Evolutionary conservation across 805 yeast genomes (phyloP).

Genomic region (Nakazawaea holstii): DNA sequence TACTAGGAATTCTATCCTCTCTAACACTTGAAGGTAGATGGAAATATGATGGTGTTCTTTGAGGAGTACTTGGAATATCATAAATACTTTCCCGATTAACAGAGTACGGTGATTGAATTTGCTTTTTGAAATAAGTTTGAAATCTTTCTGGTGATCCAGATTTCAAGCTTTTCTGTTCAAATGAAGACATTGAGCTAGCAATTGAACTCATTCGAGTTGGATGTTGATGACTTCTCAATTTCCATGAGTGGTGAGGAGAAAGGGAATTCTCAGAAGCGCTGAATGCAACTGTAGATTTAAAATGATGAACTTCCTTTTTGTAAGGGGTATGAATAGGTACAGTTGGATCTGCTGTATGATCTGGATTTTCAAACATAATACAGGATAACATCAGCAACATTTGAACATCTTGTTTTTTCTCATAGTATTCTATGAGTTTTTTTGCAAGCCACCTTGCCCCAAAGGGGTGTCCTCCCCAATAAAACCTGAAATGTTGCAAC

Average conservation of each 20-base stretch:
- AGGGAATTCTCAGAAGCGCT: not conserved
- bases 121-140: conserved; percentile 18
- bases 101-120: conserved; percentile 12
- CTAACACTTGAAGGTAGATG: not conserved
- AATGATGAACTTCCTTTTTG: not conserved
- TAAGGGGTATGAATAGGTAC: conserved; percentile 46
- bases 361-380: conserved; percentile 45
- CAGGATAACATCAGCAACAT: conserved; percentile 90
- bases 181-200: conserved; percentile 14
- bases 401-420: conserved; percentile 61
- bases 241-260: not conserved
- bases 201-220: conserved; percentile 11
- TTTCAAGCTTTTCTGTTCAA: conserved; percentile 15
- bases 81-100: conserved; percentile 17
- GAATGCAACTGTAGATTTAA: not conserved
- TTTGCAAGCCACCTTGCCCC: conserved; percentile 65
- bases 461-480: conserved; percentile 81
- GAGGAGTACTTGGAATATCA: not conserved
- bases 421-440: conserved; percentile 60
- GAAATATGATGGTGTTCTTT: conserved; percentile 1
- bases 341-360: conserved; percentile 20
- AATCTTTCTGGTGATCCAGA: conserved; percentile 25
- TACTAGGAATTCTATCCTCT: conserved; percentile 1
- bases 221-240: too few species aligned
- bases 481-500: conserved; percentile 27